These are phyloP conservation scores for Fusarium globosum DNA, from an alignment of 2,329 filamentous ascomycete species.

Conservation along the genomic window DNA sequence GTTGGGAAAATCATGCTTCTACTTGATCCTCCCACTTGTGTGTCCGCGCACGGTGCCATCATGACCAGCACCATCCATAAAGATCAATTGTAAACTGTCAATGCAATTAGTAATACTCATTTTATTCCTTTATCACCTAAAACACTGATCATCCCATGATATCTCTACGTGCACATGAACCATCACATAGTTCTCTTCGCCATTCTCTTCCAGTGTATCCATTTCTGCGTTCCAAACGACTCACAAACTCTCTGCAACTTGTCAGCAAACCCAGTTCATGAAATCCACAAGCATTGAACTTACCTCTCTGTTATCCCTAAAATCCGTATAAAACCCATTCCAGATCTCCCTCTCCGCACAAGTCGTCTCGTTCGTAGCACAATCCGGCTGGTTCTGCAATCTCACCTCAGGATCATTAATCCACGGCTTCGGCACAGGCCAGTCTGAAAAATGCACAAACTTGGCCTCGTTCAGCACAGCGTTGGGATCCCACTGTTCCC, in stretches of 20 bases:
- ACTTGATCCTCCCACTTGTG: background rate
- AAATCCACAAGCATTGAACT: background rate
- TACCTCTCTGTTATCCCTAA: conserved; percentile 24
- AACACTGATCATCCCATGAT: background rate
- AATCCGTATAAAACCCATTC: conserved; percentile 33
- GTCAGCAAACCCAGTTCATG: background rate
- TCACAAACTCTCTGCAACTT: conserved; percentile 18
- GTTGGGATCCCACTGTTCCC: conserved; percentile 69
- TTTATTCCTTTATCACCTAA: background rate
- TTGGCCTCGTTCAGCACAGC: conserved; percentile 68
- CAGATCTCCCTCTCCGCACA: conserved; percentile 29
- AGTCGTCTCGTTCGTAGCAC: background rate
- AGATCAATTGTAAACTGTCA: too few species aligned
- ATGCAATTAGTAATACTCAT: background rate
- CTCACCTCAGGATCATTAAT: background rate
- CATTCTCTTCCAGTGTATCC: conserved; percentile 19
- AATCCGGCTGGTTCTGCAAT: background rate
- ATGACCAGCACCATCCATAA: background rate
- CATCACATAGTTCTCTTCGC: background rate
- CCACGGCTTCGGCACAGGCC: conserved; percentile 74
- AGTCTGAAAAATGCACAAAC: conserved; percentile 77
- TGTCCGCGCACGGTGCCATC: background rate
- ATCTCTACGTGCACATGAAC: background rate
- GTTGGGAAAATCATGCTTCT: background rate
- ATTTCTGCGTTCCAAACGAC: conserved; percentile 9